These are phyloP conservation scores for Aspergillus funiculosus DNA, from an alignment of 495 filamentous ascomycete genomes.

Conservation along the genomic window DNA sequence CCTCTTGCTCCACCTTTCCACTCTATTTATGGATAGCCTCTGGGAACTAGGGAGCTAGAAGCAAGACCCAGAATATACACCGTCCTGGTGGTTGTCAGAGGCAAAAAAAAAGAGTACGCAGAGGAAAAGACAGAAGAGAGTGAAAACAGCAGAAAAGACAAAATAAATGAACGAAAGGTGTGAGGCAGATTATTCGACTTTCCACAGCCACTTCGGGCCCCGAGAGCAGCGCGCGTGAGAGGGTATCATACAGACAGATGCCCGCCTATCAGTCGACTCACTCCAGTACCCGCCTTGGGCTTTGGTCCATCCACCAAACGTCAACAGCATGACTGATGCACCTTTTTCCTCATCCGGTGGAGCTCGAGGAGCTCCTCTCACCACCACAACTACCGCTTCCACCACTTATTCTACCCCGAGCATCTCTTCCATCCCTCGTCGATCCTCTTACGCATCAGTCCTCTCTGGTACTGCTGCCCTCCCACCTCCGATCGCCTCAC, in stretches of 20 bases:
- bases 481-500: conserved; percentile 38
- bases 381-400: no score
- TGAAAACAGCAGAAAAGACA: neutral
- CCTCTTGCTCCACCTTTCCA: conserved; percentile 13
- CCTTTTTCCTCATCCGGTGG: conserved; percentile 45
- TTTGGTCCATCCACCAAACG: conserved; percentile 18
- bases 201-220: conserved; percentile 3
- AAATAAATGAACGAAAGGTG: conserved; percentile 4
- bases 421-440: conserved; percentile 42
- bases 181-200: neutral
- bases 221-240: conserved; percentile 20
- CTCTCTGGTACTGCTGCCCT: conserved; percentile 61
- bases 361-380: conserved; percentile 37
- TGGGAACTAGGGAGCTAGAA: neutral
- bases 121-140: neutral
- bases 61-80: neutral
- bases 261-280: conserved; percentile 7
- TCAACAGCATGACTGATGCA: conserved; percentile 40
- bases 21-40: conserved; percentile 13
- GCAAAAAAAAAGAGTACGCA: neutral
- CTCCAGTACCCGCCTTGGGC: conserved; percentile 17
- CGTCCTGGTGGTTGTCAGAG: neutral
- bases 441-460: conserved; percentile 76
- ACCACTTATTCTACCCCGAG: conserved; percentile 29
- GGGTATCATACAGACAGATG: conserved; percentile 6